phyloP scores from a whole-genome alignment of 441 rosid species.

The Mallotus repandus region DNA sequence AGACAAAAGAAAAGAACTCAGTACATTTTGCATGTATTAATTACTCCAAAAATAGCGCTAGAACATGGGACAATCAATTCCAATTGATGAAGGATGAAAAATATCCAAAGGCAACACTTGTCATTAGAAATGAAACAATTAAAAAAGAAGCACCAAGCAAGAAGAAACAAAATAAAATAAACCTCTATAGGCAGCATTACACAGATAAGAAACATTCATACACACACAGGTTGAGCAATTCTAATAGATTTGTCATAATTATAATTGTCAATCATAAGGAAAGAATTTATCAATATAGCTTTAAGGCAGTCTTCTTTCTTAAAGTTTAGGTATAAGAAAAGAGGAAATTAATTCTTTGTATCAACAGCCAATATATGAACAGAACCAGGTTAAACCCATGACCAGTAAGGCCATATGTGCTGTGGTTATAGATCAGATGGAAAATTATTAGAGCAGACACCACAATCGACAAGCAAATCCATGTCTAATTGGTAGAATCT shows the following conservation, averaged over 20 bases:
- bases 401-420: not conserved
- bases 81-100: not conserved
- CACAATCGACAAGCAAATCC: not conserved
- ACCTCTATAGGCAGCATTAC: not conserved
- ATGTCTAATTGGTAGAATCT: too few species aligned
- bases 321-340: not conserved
- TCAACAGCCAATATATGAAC: not conserved
- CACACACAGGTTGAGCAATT: not conserved
- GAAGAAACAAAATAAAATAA: not conserved
- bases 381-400: not conserved
- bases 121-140: not conserved
- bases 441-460: not conserved
- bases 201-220: not conserved
- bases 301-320: not conserved
- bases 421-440: not conserved
- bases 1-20: constrained; percentile 35
- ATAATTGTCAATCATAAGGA: constrained; percentile 2
- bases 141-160: not conserved
- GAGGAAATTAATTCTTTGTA: not conserved
- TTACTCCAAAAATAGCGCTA: constrained; percentile 6
- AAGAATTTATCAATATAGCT: not conserved
- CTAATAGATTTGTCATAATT: not conserved
- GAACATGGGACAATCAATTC: not conserved
- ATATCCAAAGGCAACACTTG: not conserved
- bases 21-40: constrained; percentile 15